A percentile compares a stretch with the other conserved stretches of the same genome.
Conservation (phyloP, 345 rosid genomes). For the Sapria himalayana region DNA sequence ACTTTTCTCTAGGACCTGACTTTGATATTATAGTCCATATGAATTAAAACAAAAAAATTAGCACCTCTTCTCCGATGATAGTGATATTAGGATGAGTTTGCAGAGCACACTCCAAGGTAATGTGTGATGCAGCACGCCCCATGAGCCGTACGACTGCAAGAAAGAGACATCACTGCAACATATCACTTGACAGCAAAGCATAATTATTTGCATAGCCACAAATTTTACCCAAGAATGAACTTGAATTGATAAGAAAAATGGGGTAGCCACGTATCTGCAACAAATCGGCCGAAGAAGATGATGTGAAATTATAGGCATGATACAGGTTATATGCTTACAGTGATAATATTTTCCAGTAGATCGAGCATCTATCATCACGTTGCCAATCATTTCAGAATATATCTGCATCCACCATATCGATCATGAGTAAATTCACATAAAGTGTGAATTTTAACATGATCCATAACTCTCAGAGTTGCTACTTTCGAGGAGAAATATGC, state of each 20-base stretch:
- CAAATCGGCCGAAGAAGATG: too few relatives aligned
- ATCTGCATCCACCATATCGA: constrained; percentile 40
- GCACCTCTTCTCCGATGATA: constrained; percentile 90
- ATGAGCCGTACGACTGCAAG: constrained; percentile 87
- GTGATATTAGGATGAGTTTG: constrained; percentile 96
- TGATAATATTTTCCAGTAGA: constrained; percentile 97
- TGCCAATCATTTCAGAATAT: constrained; percentile 94
- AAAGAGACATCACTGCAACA: constrained; percentile 1
- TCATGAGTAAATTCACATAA: too few relatives aligned
- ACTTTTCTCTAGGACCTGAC: too few relatives aligned
- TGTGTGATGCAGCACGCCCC: constrained; percentile 99
- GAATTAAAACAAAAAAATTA: not conserved
- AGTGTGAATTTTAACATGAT: too few relatives aligned
- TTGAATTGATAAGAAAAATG: too few relatives aligned
- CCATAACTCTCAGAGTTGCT: too few relatives aligned
- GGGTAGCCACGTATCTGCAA: too few relatives aligned
- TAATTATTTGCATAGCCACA: too few relatives aligned
- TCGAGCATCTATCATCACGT: constrained; percentile 95
- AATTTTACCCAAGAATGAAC: too few relatives aligned
- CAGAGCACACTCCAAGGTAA: constrained; percentile 90
- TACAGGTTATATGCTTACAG: constrained; percentile 54
- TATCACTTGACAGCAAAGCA: not conserved
- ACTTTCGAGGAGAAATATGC: too few relatives aligned
- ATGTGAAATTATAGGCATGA: too few relatives aligned
- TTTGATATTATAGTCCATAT: too few relatives aligned